Base-by-base conservation (phyloP, 176 grass and related monocot species). In the Canna indica region DNA sequence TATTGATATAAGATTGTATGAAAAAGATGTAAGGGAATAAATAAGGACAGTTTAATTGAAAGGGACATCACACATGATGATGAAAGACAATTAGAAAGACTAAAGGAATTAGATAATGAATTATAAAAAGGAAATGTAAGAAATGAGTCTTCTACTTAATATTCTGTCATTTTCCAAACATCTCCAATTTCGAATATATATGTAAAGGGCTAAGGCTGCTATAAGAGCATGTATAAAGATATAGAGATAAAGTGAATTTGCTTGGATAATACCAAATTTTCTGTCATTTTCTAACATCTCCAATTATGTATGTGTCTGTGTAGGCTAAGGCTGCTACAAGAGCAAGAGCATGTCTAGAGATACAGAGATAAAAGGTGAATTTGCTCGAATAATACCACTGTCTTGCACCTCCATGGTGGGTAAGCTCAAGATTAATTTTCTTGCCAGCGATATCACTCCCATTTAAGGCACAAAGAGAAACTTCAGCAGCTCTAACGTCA, bases 401-500 rank as follows among this genome's bases (percentile, higher is more conserved):
- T 84, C 83, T 88, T 78, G 76, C 59, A 69, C 62, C 81, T 81
- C 88, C 79, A 45, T 77, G 76, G 63, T 71, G 63, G 60, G 76
- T 88, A 20, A 77, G 78, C 38, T 83, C 92, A 46, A 91, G 61
- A 75, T 86, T 91, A 69, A 91, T 85, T 88, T 96, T 86, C 79
- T 91, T 88, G 57, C 83, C 88, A 44, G 79, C 88, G 58, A 88
- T 71, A 60, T 88, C 81, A 41, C 79, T 96, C 79, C 76, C 78
- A 69, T 88, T 82, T 82, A 91, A 75, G 72, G 85, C 83, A 81
- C 36, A 74, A 60, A 86, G 63, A 62, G 92, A 88, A 70, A 78
- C 68, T 85, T 96, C 92, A 1, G 92, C 88, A 78, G 83, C 85
- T 87, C 92, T 91, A 41, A 91, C 61, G 76, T 96, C 92, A 77